These are phyloP conservation scores for Diplotaxis tenuifolia DNA, from an alignment of 345 rosid genomes.

Conservation along the genomic window DNA sequence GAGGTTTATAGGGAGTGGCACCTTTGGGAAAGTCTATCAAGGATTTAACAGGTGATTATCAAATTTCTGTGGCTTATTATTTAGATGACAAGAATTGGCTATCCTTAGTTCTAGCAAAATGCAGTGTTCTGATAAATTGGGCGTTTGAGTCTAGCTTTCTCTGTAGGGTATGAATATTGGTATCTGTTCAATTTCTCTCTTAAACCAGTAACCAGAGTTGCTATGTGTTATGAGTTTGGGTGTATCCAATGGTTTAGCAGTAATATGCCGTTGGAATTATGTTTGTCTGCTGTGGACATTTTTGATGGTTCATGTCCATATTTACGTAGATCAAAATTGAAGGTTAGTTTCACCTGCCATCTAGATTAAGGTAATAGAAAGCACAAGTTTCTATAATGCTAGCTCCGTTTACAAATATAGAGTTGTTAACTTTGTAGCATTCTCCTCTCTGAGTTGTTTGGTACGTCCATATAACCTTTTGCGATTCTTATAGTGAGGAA, in stretches of 20 bases:
- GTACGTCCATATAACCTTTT: conserved; percentile 4
- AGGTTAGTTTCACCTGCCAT: neutral
- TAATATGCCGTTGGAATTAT: neutral
- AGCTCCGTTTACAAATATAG: neutral
- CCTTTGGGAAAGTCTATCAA: conserved; percentile 90
- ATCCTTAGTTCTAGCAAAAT: neutral
- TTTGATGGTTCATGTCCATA: conserved; percentile 8
- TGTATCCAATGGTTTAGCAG: neutral
- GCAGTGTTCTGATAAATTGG: neutral
- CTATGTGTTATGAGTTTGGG: neutral
- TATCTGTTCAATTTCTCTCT: conserved; percentile 2
- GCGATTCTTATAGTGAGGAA: conserved; percentile 54
- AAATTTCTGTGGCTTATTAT: neutral
- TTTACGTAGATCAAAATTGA: neutral
- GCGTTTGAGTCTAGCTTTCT: conserved; percentile 16
- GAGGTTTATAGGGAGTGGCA: conserved; percentile 87
- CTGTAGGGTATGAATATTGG: neutral
- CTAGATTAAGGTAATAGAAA: conserved; percentile 12
- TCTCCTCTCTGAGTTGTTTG: neutral
- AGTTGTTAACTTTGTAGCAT: conserved; percentile 5
- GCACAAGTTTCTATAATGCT: neutral
- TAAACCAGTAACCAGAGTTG: conserved; percentile 5
- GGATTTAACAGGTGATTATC: conserved; percentile 80
- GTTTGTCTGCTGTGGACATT: neutral
- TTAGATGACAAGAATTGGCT: conserved; percentile 2